Conservation (phyloP, 2,329 filamentous ascomycete species). For the Biscogniauxia mediterranea region DNA sequence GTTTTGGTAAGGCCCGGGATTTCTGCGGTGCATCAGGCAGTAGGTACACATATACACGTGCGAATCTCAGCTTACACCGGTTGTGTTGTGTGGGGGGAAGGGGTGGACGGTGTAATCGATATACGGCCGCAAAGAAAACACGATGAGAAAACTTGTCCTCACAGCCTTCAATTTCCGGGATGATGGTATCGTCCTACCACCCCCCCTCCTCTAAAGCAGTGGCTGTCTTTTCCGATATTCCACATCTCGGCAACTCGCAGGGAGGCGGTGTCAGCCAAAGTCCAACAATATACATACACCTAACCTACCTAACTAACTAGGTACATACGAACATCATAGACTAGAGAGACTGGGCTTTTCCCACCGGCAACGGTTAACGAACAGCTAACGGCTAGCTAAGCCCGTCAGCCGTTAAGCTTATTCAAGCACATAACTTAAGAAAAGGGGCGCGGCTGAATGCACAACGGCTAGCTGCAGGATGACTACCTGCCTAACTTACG, state of each 20-base stretch:
- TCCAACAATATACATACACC: no score
- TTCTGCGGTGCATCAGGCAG: conserved; percentile 6
- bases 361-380: neutral
- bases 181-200: no score
- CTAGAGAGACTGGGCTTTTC: neutral
- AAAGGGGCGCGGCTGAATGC: neutral
- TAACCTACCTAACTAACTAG: no score
- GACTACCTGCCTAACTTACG: neutral
- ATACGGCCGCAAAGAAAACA: neutral
- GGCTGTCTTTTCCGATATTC: neutral
- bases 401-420: neutral
- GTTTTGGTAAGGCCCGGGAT: conserved; percentile 11
- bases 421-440: neutral
- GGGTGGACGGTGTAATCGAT: conserved; percentile 1
- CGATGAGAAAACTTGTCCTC: neutral
- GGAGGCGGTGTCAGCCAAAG: no score
- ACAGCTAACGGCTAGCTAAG: neutral
- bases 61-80: conserved; percentile 9
- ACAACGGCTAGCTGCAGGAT: neutral
- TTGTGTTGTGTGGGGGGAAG: conserved; percentile 2
- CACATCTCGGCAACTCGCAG: neutral
- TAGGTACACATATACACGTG: conserved; percentile 4
- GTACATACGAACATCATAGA: no score
- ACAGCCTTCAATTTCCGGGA: neutral
- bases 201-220: no score